Evolutionary conservation across 2,329 filamentous ascomycete species (phyloP).

Genomic region (Claviceps spartinae): DNA sequence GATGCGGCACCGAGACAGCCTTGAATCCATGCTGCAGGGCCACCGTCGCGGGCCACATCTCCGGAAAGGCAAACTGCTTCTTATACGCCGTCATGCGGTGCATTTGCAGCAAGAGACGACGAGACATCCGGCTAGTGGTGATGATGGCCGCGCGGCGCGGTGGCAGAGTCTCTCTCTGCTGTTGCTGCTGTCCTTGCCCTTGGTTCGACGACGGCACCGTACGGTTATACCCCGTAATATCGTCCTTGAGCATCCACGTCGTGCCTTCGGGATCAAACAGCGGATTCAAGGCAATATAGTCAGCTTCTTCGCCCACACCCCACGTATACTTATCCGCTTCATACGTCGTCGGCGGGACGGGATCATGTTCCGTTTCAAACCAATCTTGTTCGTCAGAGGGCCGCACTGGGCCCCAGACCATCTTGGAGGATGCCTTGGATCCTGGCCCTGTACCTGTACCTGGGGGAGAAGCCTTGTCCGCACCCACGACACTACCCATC

Average conservation of each 20-base stretch:
- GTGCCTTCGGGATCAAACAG: constrained; percentile 84
- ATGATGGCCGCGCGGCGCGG: constrained; percentile 79
- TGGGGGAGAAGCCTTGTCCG: constrained; percentile 21
- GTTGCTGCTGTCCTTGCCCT: constrained; percentile 7
- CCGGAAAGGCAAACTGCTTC: constrained; percentile 83
- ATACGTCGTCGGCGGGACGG: constrained; percentile 52
- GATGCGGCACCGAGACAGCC: constrained; percentile 81
- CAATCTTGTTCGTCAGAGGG: constrained; percentile 55
- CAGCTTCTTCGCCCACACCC: constrained; percentile 83
- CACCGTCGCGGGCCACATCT: constrained; percentile 88
- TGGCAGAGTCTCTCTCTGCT: constrained; percentile 34
- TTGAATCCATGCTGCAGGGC: constrained; percentile 88
- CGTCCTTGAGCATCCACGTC: constrained; percentile 67
- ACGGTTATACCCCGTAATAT: constrained; percentile 72
- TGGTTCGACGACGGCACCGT: constrained; percentile 10
- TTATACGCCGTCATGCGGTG: constrained; percentile 75
- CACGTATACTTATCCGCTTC: constrained; percentile 73
- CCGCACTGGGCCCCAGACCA: constrained; percentile 74
- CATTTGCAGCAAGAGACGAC: constrained; percentile 70
- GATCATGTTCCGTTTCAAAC: constrained; percentile 60
- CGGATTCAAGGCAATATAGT: constrained; percentile 83
- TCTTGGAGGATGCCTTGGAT: constrained; percentile 35
- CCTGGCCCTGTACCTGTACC: neutral
- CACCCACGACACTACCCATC: constrained; percentile 45
- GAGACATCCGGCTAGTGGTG: constrained; percentile 72